phyloP scores from a whole-genome alignment of 371 early-diverging fungal genomes.

The Rhizopus sp. region DNA sequence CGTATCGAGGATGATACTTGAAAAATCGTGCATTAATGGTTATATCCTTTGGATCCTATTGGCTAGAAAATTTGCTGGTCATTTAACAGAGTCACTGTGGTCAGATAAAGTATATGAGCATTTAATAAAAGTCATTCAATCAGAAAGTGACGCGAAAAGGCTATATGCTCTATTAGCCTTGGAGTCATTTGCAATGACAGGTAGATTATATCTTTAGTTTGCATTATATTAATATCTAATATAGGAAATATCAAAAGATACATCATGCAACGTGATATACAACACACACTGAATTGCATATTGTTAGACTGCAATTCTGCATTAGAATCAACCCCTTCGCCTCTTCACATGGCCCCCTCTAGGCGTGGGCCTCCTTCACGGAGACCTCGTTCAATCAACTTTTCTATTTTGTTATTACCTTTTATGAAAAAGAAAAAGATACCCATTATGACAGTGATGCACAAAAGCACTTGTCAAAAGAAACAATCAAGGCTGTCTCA shows the following conservation, averaged over 20 bases:
- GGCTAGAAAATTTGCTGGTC: slow-evolving; percentile 46
- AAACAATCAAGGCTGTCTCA: too few species aligned
- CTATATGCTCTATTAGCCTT: slow-evolving; percentile 39
- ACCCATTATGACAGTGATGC: too few species aligned
- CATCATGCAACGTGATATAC: slow-evolving; percentile 14
- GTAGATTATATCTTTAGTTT: slow-evolving; percentile 18
- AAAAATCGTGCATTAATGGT: slow-evolving; percentile 83
- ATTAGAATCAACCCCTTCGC: neutral
- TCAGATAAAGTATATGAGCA: slow-evolving; percentile 32
- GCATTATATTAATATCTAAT: neutral
- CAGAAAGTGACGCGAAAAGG: neutral
- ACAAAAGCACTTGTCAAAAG: too few species aligned
- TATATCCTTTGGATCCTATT: slow-evolving; percentile 63
- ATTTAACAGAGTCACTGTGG: slow-evolving; percentile 35
- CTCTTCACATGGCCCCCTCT: neutral
- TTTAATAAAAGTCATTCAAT: slow-evolving; percentile 17
- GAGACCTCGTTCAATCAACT: too few species aligned
- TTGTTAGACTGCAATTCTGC: neutral
- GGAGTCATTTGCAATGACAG: slow-evolving; percentile 49
- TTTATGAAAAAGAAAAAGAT: too few species aligned
- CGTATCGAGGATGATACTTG: slow-evolving; percentile 33
- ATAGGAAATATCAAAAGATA: slow-evolving; percentile 30
- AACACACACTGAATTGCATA: slow-evolving; percentile 7
- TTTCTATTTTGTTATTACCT: too few species aligned
- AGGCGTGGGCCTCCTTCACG: too few species aligned